phyloP scores from a whole-genome alignment of 306 rosid genomes.

The Gillenia trifoliata region DNA sequence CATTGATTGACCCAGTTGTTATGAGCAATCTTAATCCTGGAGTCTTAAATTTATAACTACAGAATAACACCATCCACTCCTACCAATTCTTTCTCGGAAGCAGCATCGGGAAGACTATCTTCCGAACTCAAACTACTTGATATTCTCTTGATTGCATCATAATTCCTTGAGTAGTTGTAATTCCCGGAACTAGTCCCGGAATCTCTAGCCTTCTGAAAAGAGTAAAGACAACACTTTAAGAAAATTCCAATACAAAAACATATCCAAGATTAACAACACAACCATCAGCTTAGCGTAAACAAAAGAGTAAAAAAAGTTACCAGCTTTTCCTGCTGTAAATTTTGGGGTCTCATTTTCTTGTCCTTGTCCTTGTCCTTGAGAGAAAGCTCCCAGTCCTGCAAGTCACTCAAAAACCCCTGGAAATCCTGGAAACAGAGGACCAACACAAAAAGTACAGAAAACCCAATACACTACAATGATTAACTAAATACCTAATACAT shows the following conservation, averaged over 20 bases:
- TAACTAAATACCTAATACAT: not conserved
- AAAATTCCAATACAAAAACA: conserved; percentile 12
- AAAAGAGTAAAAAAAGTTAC: conserved; percentile 24
- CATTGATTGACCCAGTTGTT: not conserved
- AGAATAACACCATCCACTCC: not conserved
- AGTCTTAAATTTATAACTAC: not conserved
- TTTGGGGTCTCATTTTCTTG: conserved; percentile 36
- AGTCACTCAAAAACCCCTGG: conserved; percentile 86
- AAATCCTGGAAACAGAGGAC: conserved; percentile 57
- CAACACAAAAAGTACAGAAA: conserved; percentile 4
- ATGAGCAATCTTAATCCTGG: not conserved
- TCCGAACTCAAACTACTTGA: conserved; percentile 47
- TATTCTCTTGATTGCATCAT: conserved; percentile 33
- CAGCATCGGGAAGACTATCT: conserved; percentile 65
- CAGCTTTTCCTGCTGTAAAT: conserved; percentile 39
- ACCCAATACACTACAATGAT: conserved; percentile 2
- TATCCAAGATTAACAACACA: not conserved
- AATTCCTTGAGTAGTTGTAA: conserved; percentile 42
- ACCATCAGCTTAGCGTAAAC: not conserved
- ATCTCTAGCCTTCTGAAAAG: conserved; percentile 35
- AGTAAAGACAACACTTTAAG: conserved; percentile 32
- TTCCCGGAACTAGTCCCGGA: conserved; percentile 30
- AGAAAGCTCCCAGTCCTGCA: conserved; percentile 97
- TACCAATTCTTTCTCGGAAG: conserved; percentile 89
- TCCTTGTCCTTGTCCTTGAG: conserved; percentile 53